Base-by-base conservation (phyloP, 2,329 filamentous ascomycete genomes). In the Dothideomycetes sp. region DNA sequence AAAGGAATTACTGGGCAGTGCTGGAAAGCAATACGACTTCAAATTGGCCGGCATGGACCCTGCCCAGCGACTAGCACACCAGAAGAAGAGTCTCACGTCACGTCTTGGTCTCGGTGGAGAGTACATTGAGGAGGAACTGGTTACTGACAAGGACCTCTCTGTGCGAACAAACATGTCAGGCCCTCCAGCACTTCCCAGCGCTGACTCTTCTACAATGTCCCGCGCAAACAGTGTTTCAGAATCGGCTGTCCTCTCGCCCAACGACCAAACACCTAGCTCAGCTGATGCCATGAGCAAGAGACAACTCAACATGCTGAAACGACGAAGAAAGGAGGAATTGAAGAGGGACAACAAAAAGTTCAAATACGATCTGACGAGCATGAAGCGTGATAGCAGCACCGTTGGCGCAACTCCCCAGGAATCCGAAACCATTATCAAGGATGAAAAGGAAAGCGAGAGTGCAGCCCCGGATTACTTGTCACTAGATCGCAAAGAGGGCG, bases 261-360 rank as follows among this genome's bases (percentile, higher is more conserved):
- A 50, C 29, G 71, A 74, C 23, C 46, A 56, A 25, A 61, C 67
- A 11, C 68, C 69, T 35, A 83, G 85, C 47, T 83, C 86, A 53
- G n/a, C n/a, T n/a, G 64, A 74, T 4, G 79, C 79, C 3, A 70
- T 98, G 37, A 96, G 91, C 65, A 89, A 91, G 46, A 78, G 91
- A 29, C 91, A 98, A 55, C 75, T 95, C 15, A 98, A 98, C 55
- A 85, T 91, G 38, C 67, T 98, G 8, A 96, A 96, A 62, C 78
- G 91, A 30, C 95, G 96, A 59, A 79, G 87, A 30, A 98, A 96
- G 64, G 78, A 82, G 52, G 85, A 93, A 52, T 80, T 87, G 3
- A 86, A 91, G 60, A 82, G 86, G 54, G 85, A 89, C 38, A 85
- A 88, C 43, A 89, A 83, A 49, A 96, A 95, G 33, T 61, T 61